A percentile compares a stretch with the other conserved stretches of the same genome.
These are phyloP conservation scores for Anthostomella pinea DNA, from an alignment of 2,329 filamentous ascomycete genomes.

Conservation along the genomic window DNA sequence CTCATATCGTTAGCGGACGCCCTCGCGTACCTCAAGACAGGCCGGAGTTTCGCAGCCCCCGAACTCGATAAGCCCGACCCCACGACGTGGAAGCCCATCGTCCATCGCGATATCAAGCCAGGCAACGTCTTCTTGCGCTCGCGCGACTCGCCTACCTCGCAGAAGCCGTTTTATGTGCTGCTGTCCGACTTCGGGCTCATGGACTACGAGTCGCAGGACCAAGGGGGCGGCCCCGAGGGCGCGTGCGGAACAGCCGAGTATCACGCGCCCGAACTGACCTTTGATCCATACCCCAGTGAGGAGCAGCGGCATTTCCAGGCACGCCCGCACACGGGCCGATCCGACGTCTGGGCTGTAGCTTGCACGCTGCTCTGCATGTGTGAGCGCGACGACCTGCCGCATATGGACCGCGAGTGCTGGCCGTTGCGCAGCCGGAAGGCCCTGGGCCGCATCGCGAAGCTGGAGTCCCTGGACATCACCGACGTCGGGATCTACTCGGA, in stretches of 20 bases:
- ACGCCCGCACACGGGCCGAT: conserved; percentile 11
- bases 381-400: conserved; percentile 13
- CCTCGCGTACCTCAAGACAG: conserved; percentile 16
- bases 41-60: conserved; percentile 10
- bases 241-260: conserved; percentile 8
- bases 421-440: conserved; percentile 10
- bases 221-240: neutral
- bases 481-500: conserved; percentile 13
- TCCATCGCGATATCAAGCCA: conserved; percentile 23
- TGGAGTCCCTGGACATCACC: conserved; percentile 7
- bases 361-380: conserved; percentile 15
- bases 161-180: conserved; percentile 15
- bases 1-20: conserved; percentile 16
- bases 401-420: conserved; percentile 12
- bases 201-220: neutral
- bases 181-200: conserved; percentile 18
- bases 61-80: conserved; percentile 6
- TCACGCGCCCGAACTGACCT: conserved; percentile 17
- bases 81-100: conserved; percentile 10
- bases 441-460: conserved; percentile 12
- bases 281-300: conserved; percentile 10
- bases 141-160: conserved; percentile 15
- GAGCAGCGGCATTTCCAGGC: conserved; percentile 2
- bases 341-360: conserved; percentile 17
- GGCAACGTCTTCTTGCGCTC: conserved; percentile 21